Conservation (phyloP, 2,329 filamentous ascomycete species). For the Diaporthe sp. region DNA sequence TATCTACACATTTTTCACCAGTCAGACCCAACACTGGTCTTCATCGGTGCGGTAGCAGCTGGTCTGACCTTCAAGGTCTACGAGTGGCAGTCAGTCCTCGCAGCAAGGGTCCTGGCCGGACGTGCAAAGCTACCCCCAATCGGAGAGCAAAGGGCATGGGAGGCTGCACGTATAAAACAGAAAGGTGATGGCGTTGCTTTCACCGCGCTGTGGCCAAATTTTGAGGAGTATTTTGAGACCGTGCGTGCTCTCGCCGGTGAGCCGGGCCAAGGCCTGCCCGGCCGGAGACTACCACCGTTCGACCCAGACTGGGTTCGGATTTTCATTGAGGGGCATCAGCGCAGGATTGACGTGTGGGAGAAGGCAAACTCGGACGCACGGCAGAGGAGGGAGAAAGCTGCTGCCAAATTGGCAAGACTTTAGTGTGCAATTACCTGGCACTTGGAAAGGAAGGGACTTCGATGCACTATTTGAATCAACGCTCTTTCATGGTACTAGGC, state of each 20-base stretch:
- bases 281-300: conserved; percentile 61
- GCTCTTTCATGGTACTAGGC: not conserved
- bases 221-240: conserved; percentile 74
- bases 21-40: conserved; percentile 67
- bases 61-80: conserved; percentile 77
- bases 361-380: conserved; percentile 43
- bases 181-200: conserved; percentile 71
- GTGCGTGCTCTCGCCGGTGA: conserved; percentile 64
- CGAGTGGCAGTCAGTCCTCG: conserved; percentile 76
- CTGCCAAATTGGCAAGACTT: not conserved
- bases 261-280: conserved; percentile 54
- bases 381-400: conserved; percentile 3
- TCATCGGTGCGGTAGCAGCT: conserved; percentile 69
- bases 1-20: conserved; percentile 71
- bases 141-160: conserved; percentile 68
- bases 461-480: not conserved
- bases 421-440: not conserved
- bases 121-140: conserved; percentile 63
- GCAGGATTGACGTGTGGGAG: conserved; percentile 70
- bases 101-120: conserved; percentile 70
- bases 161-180: conserved; percentile 64
- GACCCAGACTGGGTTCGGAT: conserved; percentile 60
- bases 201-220: conserved; percentile 70
- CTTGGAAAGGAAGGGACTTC: too few species aligned
- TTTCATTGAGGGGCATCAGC: conserved; percentile 68